phyloP scores from a whole-genome alignment of 164 flowering plant genomes.

The Taxillus chinensis region DNA sequence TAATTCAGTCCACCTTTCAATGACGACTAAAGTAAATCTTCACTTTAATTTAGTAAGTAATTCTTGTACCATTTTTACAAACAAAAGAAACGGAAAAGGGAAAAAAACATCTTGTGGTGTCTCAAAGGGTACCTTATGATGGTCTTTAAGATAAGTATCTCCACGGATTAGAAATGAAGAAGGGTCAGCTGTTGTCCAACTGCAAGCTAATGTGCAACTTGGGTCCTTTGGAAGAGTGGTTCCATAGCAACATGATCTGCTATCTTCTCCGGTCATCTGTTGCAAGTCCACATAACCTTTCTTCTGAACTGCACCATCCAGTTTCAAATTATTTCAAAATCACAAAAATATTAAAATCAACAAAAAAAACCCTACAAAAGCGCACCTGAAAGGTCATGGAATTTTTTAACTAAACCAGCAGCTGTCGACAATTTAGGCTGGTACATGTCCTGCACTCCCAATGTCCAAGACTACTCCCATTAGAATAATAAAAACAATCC shows the following conservation, averaged over 20 bases:
- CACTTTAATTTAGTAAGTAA: no score
- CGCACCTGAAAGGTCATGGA: constrained; percentile 38
- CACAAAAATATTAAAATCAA: background rate
- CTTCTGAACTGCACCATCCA: constrained; percentile 25
- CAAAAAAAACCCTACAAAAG: constrained; percentile 3
- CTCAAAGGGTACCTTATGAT: constrained; percentile 24
- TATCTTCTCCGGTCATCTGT: constrained; percentile 18
- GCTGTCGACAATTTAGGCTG: constrained; percentile 24
- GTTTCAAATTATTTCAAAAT: background rate
- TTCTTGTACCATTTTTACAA: no score
- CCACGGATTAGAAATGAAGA: constrained; percentile 50
- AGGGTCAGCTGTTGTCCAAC: constrained; percentile 50
- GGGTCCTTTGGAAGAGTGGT: constrained; percentile 44
- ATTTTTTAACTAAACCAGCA: constrained; percentile 27
- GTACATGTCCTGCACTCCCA: constrained; percentile 10
- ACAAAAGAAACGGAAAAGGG: no score
- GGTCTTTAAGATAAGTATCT: constrained; percentile 32
- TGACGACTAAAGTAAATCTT: no score
- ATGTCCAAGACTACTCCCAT: background rate
- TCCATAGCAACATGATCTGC: constrained; percentile 23
- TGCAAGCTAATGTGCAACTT: constrained; percentile 29
- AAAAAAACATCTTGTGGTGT: no score
- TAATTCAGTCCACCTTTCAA: no score
- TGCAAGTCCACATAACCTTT: constrained; percentile 30
- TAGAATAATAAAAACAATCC: background rate